phyloP scores from a whole-genome alignment of 768 basidiomycete species.

The Leccinellum rugosiceps region DNA sequence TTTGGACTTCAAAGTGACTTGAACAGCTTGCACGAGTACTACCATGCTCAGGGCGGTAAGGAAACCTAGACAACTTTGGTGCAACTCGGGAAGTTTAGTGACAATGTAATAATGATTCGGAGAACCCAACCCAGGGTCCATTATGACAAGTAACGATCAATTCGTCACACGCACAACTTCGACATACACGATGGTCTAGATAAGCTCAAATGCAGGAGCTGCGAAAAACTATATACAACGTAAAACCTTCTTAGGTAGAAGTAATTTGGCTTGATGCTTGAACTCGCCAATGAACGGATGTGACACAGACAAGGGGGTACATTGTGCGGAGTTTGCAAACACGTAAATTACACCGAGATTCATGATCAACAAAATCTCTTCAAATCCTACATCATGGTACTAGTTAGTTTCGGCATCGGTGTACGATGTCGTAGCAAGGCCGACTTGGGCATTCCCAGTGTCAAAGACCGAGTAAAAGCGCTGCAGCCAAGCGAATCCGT shows the following conservation, averaged over 20 bases:
- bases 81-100: not conserved
- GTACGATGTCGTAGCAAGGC: constrained; percentile 32
- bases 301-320: not conserved
- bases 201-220: not conserved
- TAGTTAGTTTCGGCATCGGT: constrained; percentile 35
- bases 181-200: not conserved
- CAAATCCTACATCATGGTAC: not conserved
- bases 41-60: not conserved
- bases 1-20: too few species aligned
- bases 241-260: too few species aligned
- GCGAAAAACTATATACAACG: not conserved
- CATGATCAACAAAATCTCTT: too few species aligned
- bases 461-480: constrained; percentile 59
- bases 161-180: not conserved
- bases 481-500: constrained; percentile 57
- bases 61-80: not conserved
- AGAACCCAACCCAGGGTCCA: too few species aligned
- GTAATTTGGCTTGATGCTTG: not conserved
- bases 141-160: not conserved
- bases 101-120: not conserved
- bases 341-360: too few species aligned
- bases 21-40: constrained; percentile 20
- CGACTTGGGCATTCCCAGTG: constrained; percentile 27
- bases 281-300: not conserved
- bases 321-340: not conserved